Percentiles rank a stretch among this genome's conserved stretches.
Evolutionary conservation across 441 rosid genomes (phyloP).

Genomic region (Populus hybrid): DNA sequence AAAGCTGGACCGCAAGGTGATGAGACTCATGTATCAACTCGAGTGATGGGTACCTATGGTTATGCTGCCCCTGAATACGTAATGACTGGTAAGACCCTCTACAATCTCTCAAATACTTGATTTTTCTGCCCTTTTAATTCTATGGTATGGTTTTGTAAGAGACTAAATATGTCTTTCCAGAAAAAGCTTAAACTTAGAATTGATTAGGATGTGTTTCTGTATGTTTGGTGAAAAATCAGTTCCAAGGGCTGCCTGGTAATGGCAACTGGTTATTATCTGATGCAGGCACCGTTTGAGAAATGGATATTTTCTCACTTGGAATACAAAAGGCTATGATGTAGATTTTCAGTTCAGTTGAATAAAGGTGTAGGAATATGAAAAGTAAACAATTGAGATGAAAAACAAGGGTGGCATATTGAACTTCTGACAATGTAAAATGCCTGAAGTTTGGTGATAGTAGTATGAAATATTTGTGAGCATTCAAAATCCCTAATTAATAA

Average conservation of each 20-base stretch:
- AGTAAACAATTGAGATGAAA: neutral
- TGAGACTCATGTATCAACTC: constrained; percentile 94
- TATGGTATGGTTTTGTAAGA: neutral
- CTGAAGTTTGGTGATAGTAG: neutral
- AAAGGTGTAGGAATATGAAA: neutral
- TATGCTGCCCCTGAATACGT: constrained; percentile 99
- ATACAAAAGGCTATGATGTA: neutral
- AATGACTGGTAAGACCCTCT: constrained; percentile 74
- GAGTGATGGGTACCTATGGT: constrained; percentile 99
- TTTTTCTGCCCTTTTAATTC: neutral
- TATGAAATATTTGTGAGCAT: neutral
- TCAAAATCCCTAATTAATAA: neutral
- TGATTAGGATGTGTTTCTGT: neutral
- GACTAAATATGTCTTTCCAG: neutral
- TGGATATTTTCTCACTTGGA: neutral
- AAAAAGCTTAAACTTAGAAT: constrained; percentile 1
- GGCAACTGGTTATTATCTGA: neutral
- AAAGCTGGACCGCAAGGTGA: constrained; percentile 99
- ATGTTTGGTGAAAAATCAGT: constrained; percentile 2
- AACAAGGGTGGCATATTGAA: neutral
- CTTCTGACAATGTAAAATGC: neutral
- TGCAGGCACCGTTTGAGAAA: neutral
- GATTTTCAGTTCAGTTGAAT: neutral
- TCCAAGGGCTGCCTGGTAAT: constrained; percentile 12
- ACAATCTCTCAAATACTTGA: constrained; percentile 3